phyloP scores from a whole-genome alignment of 192 early-diverging fungal genomes.

The Oehlia diaphana region DNA sequence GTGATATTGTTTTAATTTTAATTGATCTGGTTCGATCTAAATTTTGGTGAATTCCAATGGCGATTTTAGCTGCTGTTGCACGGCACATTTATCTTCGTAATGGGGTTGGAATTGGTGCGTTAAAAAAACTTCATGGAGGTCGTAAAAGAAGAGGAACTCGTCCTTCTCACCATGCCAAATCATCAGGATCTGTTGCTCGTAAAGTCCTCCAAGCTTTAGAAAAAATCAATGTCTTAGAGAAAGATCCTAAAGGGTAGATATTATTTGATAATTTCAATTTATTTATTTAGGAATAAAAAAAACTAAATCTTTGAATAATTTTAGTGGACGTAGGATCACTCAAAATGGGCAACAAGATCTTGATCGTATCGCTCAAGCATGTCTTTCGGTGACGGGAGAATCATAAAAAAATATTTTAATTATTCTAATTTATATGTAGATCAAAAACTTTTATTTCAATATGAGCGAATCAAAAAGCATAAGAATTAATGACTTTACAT shows the following conservation, averaged over 20 bases:
- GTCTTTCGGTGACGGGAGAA: background rate
- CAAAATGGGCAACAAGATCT: constrained; percentile 97
- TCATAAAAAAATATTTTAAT: background rate
- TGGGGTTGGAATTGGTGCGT: constrained; percentile 91
- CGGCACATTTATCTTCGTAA: constrained; percentile 98
- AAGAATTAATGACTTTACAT: no score
- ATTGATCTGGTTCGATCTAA: no score
- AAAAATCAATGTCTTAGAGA: constrained; percentile 97
- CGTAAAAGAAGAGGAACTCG: constrained; percentile 88
- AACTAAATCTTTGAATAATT: background rate
- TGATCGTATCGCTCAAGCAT: constrained; percentile 85
- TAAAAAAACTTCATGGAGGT: constrained; percentile 94
- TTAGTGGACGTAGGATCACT: constrained; percentile 93
- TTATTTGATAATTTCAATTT: background rate
- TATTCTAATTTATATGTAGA: background rate
- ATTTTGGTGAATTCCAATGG: no score
- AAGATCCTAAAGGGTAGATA: constrained; percentile 78
- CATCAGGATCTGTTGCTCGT: constrained; percentile 90
- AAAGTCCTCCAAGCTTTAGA: constrained; percentile 98
- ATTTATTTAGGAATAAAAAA: constrained; percentile 1
- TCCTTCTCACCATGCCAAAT: constrained; percentile 86
- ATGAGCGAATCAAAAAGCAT: background rate
- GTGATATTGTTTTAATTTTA: no score
- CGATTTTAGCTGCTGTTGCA: constrained; percentile 76
- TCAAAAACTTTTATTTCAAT: background rate